These are phyloP conservation scores for Ascochyta lentis DNA, from an alignment of 2,329 filamentous ascomycete species.

Conservation along the genomic window DNA sequence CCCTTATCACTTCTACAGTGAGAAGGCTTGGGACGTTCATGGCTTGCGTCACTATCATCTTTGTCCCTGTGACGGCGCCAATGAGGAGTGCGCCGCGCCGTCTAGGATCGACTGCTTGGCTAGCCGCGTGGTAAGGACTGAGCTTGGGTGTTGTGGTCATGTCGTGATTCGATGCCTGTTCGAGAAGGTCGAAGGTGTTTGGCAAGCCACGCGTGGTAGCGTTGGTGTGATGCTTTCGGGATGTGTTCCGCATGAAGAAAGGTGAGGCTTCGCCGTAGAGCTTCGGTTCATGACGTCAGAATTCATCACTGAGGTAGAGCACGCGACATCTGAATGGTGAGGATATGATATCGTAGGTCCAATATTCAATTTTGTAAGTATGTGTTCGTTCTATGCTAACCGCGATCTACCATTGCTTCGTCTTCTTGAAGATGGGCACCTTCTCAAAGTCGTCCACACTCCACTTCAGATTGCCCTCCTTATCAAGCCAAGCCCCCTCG, in stretches of 20 bases:
- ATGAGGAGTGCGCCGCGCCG: constrained; percentile 1
- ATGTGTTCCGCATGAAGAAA: neutral
- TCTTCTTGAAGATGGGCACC: constrained; percentile 43
- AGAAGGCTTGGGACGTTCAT: neutral
- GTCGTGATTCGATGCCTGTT: constrained; percentile 5
- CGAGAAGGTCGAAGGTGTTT: neutral
- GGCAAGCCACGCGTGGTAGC: neutral
- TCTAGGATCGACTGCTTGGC: neutral
- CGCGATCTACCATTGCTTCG: constrained; percentile 34
- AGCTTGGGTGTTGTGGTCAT: neutral
- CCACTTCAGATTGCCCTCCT: constrained; percentile 39
- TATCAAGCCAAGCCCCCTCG: constrained; percentile 45
- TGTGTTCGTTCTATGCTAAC: neutral
- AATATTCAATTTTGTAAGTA: neutral
- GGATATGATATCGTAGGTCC: neutral
- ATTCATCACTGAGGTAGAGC: neutral
- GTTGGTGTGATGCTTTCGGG: neutral
- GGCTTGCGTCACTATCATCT: constrained; percentile 4
- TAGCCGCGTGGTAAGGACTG: neutral
- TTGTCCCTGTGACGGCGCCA: constrained; percentile 7
- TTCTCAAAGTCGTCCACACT: constrained; percentile 40
- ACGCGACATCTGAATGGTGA: neutral
- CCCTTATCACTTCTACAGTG: no score
- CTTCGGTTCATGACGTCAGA: constrained; percentile 10
- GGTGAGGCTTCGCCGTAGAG: neutral